phyloP scores from a whole-genome alignment of 352 stramenopile species.

The Phytopythium boreale region DNA sequence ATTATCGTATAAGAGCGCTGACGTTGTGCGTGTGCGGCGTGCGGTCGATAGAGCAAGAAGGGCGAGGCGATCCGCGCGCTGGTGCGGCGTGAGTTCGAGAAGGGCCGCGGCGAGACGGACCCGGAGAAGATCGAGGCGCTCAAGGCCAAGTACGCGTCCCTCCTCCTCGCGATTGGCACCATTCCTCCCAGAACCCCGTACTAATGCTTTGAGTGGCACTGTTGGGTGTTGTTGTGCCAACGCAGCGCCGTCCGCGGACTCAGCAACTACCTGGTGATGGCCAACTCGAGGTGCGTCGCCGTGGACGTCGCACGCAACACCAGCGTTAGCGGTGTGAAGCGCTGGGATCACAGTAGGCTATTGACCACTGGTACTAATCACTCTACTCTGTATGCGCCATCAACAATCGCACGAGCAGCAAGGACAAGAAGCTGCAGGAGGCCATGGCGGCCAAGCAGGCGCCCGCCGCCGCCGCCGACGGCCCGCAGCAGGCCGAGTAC shows the following conservation, averaged over 20 bases:
- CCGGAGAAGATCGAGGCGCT: constrained; percentile 78
- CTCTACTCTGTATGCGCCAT: not conserved
- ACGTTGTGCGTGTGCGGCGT: not conserved
- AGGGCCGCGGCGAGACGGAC: constrained; percentile 71
- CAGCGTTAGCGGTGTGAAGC: not conserved
- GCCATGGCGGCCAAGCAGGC: constrained; percentile 67
- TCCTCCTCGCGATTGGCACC: not conserved
- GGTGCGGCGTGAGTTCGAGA: constrained; percentile 79
- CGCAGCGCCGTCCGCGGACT: constrained; percentile 70
- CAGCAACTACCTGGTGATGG: constrained; percentile 87
- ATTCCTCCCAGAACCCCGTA: too few species aligned
- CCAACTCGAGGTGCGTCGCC: constrained; percentile 68
- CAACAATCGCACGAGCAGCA: constrained; percentile 29
- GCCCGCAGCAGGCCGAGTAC: constrained; percentile 71
- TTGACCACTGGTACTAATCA: not conserved
- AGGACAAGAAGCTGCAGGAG: constrained; percentile 82
- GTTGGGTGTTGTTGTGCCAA: not conserved
- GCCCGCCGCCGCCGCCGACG: constrained; percentile 20
- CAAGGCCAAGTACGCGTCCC: constrained; percentile 71
- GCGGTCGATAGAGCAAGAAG: constrained; percentile 67
- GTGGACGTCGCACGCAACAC: not conserved
- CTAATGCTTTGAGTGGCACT: not conserved
- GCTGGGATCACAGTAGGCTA: too few species aligned
- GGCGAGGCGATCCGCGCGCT: constrained; percentile 67
- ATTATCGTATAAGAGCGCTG: not conserved